Percentiles rank a stretch among this genome's conserved stretches.
phyloP scores from a whole-genome alignment of 1,284 basidiomycete species.

The Ganoderma resinaceum region DNA sequence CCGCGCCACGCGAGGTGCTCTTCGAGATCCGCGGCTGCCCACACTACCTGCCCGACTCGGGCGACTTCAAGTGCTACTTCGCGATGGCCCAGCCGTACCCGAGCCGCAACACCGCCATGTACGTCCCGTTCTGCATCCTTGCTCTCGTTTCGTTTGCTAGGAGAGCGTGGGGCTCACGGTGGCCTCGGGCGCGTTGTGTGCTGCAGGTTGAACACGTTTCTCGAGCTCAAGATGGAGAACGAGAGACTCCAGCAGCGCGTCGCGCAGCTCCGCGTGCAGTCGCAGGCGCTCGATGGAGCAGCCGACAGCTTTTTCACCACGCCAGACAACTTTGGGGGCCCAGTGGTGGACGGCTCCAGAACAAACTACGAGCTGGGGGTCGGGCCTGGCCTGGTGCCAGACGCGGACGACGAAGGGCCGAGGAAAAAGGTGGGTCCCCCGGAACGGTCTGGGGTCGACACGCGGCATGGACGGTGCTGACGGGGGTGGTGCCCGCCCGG shows the following conservation, averaged over 20 bases:
- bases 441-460: not conserved
- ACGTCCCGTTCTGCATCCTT: slow-evolving; percentile 35
- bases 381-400: slow-evolving; percentile 6
- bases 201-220: slow-evolving; percentile 74
- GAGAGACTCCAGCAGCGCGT: slow-evolving; percentile 67
- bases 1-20: slow-evolving; percentile 57
- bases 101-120: slow-evolving; percentile 76
- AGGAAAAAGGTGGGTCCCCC: slow-evolving; percentile 49
- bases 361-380: slow-evolving; percentile 18
- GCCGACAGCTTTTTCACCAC: slow-evolving; percentile 21
- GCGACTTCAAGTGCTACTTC: slow-evolving; percentile 65
- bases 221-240: slow-evolving; percentile 83
- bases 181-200: not conserved
- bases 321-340: slow-evolving; percentile 22
- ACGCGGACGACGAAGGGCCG: slow-evolving; percentile 28
- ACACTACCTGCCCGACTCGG: slow-evolving; percentile 45
- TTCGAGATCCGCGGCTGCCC: slow-evolving; percentile 80
- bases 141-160: not conserved
- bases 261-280: slow-evolving; percentile 47
- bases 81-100: slow-evolving; percentile 81
- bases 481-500: slow-evolving; percentile 33
- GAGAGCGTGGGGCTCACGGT: not conserved
- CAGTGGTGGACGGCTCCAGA: slow-evolving; percentile 9
- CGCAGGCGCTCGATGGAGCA: slow-evolving; percentile 26
- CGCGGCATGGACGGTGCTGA: not conserved